A percentile compares a stretch with the other conserved stretches of the same genome.
Evolutionary conservation across 495 filamentous ascomycete genomes (phyloP).

Genomic region (Arthonia radiata): DNA sequence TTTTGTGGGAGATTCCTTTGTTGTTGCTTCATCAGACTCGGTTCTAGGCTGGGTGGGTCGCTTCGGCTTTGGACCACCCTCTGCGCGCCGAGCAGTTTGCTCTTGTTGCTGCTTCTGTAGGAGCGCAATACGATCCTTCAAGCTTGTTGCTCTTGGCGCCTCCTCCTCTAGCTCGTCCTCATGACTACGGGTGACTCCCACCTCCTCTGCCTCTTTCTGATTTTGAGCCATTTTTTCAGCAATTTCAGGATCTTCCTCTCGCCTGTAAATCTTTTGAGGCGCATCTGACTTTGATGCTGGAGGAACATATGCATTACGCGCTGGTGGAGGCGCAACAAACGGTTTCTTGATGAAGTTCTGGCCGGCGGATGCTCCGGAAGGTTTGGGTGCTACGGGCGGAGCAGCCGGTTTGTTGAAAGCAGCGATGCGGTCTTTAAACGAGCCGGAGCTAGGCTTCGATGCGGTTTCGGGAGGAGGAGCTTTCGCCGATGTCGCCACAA

Average conservation of each 20-base stretch:
- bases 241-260: slow-evolving; percentile 76
- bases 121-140: slow-evolving; percentile 85
- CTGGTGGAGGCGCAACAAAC: slow-evolving; percentile 90
- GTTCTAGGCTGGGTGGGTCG: slow-evolving; percentile 44
- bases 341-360: slow-evolving; percentile 81
- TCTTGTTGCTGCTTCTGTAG: slow-evolving; percentile 87
- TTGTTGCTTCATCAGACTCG: slow-evolving; percentile 22
- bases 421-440: slow-evolving; percentile 86
- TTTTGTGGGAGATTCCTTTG: background rate
- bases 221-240: slow-evolving; percentile 31
- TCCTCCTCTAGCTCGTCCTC: slow-evolving; percentile 36
- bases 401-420: slow-evolving; percentile 84
- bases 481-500: slow-evolving; percentile 10
- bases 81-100: slow-evolving; percentile 55
- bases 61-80: slow-evolving; percentile 56
- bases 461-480: slow-evolving; percentile 38
- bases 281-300: slow-evolving; percentile 33
- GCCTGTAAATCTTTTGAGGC: slow-evolving; percentile 50
- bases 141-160: slow-evolving; percentile 64
- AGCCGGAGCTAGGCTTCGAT: slow-evolving; percentile 50
- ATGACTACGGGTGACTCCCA: slow-evolving; percentile 25
- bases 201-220: slow-evolving; percentile 28
- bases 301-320: slow-evolving; percentile 75
- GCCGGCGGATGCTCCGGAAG: slow-evolving; percentile 30
- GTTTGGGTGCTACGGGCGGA: slow-evolving; percentile 67